Evolutionary conservation across 2,329 filamentous ascomycete species (phyloP).

Genomic region (Talaromyces albobiverticillius): DNA sequence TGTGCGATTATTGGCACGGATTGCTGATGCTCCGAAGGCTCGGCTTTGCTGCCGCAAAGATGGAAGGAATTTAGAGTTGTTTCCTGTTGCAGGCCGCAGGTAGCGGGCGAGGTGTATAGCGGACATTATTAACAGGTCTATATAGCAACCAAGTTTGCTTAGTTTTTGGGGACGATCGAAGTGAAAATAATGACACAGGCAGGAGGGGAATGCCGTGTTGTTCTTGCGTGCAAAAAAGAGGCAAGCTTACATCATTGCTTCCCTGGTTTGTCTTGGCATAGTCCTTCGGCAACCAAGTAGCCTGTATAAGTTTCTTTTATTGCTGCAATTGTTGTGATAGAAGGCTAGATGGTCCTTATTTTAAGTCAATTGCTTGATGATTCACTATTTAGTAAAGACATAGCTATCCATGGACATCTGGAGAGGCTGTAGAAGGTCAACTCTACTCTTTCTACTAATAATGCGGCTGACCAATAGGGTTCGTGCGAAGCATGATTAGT

Average conservation of each 20-base stretch:
- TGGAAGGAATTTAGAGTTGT: not conserved
- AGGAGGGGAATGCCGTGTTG: not conserved
- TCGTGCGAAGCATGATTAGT: no score
- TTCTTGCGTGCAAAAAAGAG: slow-evolving; percentile 2
- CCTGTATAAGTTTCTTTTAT: not conserved
- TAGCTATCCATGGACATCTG: no score
- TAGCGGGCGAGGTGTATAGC: slow-evolving; percentile 5
- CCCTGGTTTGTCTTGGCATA: slow-evolving; percentile 13
- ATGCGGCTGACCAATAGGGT: no score
- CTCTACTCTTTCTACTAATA: no score
- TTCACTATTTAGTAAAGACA: no score
- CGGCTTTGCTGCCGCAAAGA: slow-evolving; percentile 9
- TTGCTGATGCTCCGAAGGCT: slow-evolving; percentile 11
- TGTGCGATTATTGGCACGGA: slow-evolving; percentile 4
- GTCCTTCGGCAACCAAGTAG: slow-evolving; percentile 1
- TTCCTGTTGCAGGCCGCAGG: slow-evolving; percentile 1
- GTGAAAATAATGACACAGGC: not conserved
- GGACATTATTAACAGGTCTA: slow-evolving; percentile 8
- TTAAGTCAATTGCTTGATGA: no score
- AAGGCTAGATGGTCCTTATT: no score
- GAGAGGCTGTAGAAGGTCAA: no score
- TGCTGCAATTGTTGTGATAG: no score
- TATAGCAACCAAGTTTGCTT: not conserved
- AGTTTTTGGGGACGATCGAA: not conserved
- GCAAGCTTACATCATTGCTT: slow-evolving; percentile 16